These are phyloP conservation scores for Euphorbia tirucalli DNA, from an alignment of 345 rosid species.

Conservation along the genomic window DNA sequence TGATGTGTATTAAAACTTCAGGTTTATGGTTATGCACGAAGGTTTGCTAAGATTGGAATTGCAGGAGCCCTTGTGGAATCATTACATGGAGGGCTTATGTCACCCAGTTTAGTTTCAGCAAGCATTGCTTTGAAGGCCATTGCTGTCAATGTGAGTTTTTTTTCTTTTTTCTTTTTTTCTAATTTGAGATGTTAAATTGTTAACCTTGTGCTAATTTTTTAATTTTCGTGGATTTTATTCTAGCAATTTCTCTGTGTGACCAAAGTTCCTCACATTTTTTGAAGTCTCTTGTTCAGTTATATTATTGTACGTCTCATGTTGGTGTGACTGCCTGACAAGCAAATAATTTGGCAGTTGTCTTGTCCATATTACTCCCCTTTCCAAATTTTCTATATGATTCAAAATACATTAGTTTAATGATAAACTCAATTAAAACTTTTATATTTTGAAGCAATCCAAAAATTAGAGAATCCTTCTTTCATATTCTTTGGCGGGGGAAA, in stretches of 20 bases:
- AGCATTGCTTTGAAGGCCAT: constrained; percentile 72
- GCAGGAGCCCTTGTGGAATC: constrained; percentile 67
- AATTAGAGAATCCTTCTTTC: not conserved
- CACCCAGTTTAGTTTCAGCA: constrained; percentile 74
- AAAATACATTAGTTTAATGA: not conserved
- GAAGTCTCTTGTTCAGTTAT: not conserved
- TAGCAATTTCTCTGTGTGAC: not conserved
- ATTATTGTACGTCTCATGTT: not conserved
- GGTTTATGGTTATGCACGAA: constrained; percentile 94
- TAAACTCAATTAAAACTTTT: not conserved
- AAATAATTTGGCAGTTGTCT: not conserved
- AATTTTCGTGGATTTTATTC: not conserved
- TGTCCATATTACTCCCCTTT: not conserved
- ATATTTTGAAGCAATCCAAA: not conserved
- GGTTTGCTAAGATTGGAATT: constrained; percentile 79
- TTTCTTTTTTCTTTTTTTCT: too few species aligned
- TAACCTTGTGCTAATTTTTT: not conserved
- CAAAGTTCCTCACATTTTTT: not conserved
- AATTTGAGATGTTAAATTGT: not conserved
- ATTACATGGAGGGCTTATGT: constrained; percentile 61
- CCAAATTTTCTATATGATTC: not conserved
- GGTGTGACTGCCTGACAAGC: not conserved
- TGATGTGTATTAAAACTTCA: constrained; percentile 25
- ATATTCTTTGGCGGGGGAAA: not conserved
- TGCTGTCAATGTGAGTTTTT: constrained; percentile 79